Base-by-base conservation (phyloP, 305 asterid genomes). In the Petunia hybrid region DNA sequence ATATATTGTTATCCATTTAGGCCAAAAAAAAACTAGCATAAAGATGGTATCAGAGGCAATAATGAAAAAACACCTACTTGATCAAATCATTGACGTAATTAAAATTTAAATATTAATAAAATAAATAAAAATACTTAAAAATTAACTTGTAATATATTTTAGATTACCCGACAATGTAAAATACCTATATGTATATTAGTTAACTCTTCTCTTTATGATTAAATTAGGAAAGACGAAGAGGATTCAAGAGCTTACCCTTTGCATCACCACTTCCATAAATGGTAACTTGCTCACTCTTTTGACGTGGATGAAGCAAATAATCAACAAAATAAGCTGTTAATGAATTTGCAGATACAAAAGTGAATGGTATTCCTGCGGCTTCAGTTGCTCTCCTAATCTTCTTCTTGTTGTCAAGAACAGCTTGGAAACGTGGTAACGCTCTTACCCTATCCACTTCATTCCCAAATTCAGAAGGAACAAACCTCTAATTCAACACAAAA, bases 391-490 rank as follows among this genome's bases (percentile, higher is more conserved):
- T 85, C 60, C 90, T 79, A 8, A 87, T 77, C 81, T 71, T 81
- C 83, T 81, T 83, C 86, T 85, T 87, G 31, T 85, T 80, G 5
- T 81, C 87, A 2, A 87, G 79, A 1, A 85, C 38, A 22, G 48
- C 56, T 45, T 85, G 85, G 61, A 83, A 83, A 0, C 88, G 87
- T 7, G 87, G 84, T 6, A 87, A 59, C 39, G 82, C 87, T 1
- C 78, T 77, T 2, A 77, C 86, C 76, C 87, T 71, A 55, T 85
- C 90, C 3, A 82, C 90, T 10, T 85, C 90, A 6, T 85, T 87
- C 56, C 90, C 90, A 73, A 61, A 85, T 66, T 87, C 88, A 6
- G 90, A 87, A 1, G 90, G 90, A 51, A 87, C 85, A 38, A 86
- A 86, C 45, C 89, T 83, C 85, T 86, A 75, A 39, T 10, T 16